Evolutionary conservation across 1,284 basidiomycete species (phyloP), one percentile per base, ranked within the genome.

Genomic region (Cryptococcus jaspeensis): DNA sequence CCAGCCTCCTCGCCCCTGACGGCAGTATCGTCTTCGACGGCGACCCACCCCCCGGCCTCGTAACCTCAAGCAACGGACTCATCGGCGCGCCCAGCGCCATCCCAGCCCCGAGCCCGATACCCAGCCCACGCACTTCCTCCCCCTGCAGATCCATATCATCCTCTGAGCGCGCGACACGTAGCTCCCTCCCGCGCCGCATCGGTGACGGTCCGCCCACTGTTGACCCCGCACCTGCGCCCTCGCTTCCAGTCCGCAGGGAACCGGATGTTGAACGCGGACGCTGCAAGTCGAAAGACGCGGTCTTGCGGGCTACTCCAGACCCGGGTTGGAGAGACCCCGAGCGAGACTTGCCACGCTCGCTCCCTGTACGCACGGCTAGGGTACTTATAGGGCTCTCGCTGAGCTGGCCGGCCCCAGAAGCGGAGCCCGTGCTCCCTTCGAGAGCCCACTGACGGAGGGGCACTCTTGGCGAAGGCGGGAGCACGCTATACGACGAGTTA

Each of bases 361-460:
- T 61, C 2, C 60, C 60, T 5, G 58, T 52, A 43, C 64, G 48
- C 12, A 60, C 41, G 15, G 42, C 43, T 16, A 55, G 25, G 28
- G 47, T 52, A 12, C 22, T 32, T 9, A 4, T 4, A 4, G 28
- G 28, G 9, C 28, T 32, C 28, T 32, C 28, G 28, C 28, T 32
- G 8, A 23, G 13, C 35, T 32, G 23, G 9, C 25, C 51, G 16
- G 50, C 28, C 11, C 45, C 45, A 32, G 28, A 16, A 49, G 28
- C 51, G 37, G 8, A 47, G n/a, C 20, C 28, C 20, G 20, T 35
- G 25, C n/a, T 20, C 8, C 52, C 38, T 6, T 44, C 36, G 8
- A 60, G 20, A 5, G 72, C 72, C 72, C 72, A 73, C 51, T 71
- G 67, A 36, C 60, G 50, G 9, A 73, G 53, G n/a, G 70, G 61